Evolutionary conservation across 495 filamentous ascomycete species (phyloP).

Genomic region (Achaetomiella virescens): DNA sequence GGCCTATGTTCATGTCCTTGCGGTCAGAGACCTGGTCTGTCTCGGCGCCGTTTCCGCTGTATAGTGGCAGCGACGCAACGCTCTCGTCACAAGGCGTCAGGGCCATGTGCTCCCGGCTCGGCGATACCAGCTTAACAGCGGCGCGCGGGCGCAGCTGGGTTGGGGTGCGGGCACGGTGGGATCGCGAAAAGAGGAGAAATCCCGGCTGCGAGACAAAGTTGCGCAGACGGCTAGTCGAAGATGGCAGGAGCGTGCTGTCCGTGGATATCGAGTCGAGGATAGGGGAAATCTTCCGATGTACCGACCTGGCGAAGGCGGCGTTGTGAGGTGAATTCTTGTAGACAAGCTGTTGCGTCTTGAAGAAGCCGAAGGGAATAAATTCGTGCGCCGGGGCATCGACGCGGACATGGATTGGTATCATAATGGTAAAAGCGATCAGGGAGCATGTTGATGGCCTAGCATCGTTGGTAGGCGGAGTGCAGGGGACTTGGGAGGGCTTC

Average conservation of each 20-base stretch:
- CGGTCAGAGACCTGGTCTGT: not conserved
- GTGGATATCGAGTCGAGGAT: slow-evolving; percentile 33
- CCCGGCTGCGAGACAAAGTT: not conserved
- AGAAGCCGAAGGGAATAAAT: slow-evolving; percentile 45
- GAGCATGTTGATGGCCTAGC: slow-evolving; percentile 27
- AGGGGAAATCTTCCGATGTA: slow-evolving; percentile 41
- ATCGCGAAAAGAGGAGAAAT: not conserved
- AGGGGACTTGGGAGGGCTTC: slow-evolving; percentile 36
- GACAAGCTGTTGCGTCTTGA: slow-evolving; percentile 43
- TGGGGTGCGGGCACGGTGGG: not conserved
- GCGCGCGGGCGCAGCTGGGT: slow-evolving; percentile 1
- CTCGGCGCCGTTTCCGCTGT: not conserved
- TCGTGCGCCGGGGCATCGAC: slow-evolving; percentile 31
- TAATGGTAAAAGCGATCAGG: slow-evolving; percentile 38
- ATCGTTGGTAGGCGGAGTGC: slow-evolving; percentile 19
- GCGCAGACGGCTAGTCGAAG: slow-evolving; percentile 2
- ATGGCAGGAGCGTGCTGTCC: not conserved
- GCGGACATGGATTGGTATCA: slow-evolving; percentile 39
- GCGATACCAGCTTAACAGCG: slow-evolving; percentile 3
- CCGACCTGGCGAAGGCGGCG: slow-evolving; percentile 37
- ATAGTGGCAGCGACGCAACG: slow-evolving; percentile 10
- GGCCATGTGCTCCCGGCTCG: slow-evolving; percentile 15
- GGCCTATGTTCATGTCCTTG: not conserved
- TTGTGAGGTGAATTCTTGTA: slow-evolving; percentile 40
- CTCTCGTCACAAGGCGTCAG: slow-evolving; percentile 13